These are phyloP conservation scores for Cinchona pubescens DNA, from an alignment of 257 asterid genomes.

Conservation along the genomic window DNA sequence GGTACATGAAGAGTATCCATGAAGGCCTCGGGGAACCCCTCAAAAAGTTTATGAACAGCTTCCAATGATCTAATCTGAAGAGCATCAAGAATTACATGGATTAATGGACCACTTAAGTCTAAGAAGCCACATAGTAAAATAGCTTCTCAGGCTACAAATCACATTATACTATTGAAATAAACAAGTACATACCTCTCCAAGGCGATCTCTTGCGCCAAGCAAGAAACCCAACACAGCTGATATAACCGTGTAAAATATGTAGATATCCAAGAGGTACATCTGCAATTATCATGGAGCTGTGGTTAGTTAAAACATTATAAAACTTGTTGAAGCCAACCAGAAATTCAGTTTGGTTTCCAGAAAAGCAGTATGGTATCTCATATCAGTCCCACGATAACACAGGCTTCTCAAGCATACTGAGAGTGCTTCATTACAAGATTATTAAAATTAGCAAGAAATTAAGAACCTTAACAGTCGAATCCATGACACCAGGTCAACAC, in stretches of 20 bases:
- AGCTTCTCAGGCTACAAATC: neutral
- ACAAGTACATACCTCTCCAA: slow-evolving; percentile 65
- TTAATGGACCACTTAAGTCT: neutral
- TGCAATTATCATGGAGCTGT: slow-evolving; percentile 34
- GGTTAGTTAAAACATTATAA: slow-evolving; percentile 3
- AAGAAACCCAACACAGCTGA: slow-evolving; percentile 90
- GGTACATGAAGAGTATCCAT: slow-evolving; percentile 78
- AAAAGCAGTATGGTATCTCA: neutral
- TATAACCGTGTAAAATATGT: slow-evolving; percentile 81
- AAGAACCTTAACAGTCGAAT: neutral
- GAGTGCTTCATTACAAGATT: neutral
- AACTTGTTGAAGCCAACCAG: slow-evolving; percentile 8
- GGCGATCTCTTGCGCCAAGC: slow-evolving; percentile 96
- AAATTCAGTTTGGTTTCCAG: neutral
- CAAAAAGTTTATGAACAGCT: slow-evolving; percentile 91
- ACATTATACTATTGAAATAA: neutral
- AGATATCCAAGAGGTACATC: slow-evolving; percentile 89
- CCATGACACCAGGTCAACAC: neutral
- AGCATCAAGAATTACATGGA: slow-evolving; percentile 23
- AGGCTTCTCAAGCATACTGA: neutral
- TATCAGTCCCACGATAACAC: neutral
- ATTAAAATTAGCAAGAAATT: neutral
- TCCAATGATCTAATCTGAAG: slow-evolving; percentile 91
- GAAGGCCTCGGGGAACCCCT: slow-evolving; percentile 86
- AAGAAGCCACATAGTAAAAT: slow-evolving; percentile 3